These are phyloP conservation scores for Leucaena leucocephala DNA, from an alignment of 306 rosid genomes.

Conservation along the genomic window DNA sequence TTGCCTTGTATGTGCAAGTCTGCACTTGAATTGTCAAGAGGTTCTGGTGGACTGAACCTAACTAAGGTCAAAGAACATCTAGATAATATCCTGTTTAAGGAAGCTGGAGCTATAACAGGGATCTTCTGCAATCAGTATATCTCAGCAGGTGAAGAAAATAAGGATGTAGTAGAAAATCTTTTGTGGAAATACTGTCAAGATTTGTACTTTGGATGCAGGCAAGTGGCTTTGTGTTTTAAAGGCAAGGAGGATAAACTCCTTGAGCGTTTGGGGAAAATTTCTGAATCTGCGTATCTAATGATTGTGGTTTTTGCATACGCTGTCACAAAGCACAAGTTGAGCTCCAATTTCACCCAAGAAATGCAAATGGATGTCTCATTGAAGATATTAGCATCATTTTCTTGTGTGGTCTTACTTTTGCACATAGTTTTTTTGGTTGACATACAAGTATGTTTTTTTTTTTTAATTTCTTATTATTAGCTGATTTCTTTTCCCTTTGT, in stretches of 20 bases:
- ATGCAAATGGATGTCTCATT: slow-evolving; percentile 56
- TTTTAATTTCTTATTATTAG: slow-evolving; percentile 1
- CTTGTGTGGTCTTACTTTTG: slow-evolving; percentile 71
- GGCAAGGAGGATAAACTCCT: slow-evolving; percentile 58
- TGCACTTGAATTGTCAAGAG: slow-evolving; percentile 39
- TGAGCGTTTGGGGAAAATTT: slow-evolving; percentile 65
- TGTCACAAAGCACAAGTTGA: slow-evolving; percentile 74
- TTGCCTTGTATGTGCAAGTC: slow-evolving; percentile 55
- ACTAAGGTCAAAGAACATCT: slow-evolving; percentile 64
- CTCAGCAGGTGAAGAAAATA: slow-evolving; percentile 63
- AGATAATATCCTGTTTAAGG: slow-evolving; percentile 67
- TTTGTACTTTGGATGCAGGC: slow-evolving; percentile 68
- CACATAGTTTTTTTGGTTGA: slow-evolving; percentile 79
- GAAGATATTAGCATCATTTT: slow-evolving; percentile 74
- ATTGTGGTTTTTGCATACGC: slow-evolving; percentile 82
- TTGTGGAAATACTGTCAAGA: slow-evolving; percentile 73
- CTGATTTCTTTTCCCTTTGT: not conserved
- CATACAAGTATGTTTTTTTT: slow-evolving; percentile 64
- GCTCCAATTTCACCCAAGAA: slow-evolving; percentile 55
- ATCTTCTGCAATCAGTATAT: slow-evolving; percentile 77
- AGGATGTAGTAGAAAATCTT: slow-evolving; percentile 65
- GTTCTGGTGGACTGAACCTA: slow-evolving; percentile 40
- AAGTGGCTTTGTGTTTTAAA: slow-evolving; percentile 56
- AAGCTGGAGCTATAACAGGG: slow-evolving; percentile 75
- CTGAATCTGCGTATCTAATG: slow-evolving; percentile 90